These are phyloP conservation scores for Botryotinia convoluta DNA, from an alignment of 2,329 filamentous ascomycete genomes.

Conservation along the genomic window DNA sequence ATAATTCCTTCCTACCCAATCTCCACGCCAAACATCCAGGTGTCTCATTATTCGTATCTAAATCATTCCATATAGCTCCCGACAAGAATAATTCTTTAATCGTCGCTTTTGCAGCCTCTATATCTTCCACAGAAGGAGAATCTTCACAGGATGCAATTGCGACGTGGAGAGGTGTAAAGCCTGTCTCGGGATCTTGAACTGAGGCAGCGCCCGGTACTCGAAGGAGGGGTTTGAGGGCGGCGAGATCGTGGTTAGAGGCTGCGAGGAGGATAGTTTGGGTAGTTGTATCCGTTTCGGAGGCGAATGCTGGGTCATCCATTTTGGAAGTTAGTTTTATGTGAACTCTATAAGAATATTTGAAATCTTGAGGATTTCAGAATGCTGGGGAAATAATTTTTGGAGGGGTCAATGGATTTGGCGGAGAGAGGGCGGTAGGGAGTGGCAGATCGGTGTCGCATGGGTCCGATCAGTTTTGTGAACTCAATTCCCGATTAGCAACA, in stretches of 20 bases:
- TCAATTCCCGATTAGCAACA: not conserved
- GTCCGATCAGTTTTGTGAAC: not conserved
- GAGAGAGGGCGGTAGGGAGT: not conserved
- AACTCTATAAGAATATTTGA: not conserved
- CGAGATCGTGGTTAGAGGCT: constrained; percentile 56
- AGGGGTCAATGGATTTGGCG: constrained; percentile 8
- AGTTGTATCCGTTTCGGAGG: constrained; percentile 27
- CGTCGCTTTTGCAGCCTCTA: constrained; percentile 64
- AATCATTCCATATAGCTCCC: constrained; percentile 96
- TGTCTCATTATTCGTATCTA: constrained; percentile 83
- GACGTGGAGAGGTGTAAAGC: constrained; percentile 84
- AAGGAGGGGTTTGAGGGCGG: constrained; percentile 36
- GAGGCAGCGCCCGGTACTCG: constrained; percentile 55
- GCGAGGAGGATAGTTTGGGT: constrained; percentile 63
- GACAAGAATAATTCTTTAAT: constrained; percentile 76
- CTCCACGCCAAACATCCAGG: constrained; percentile 80
- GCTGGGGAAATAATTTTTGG: constrained; percentile 6
- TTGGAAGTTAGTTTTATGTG: not conserved
- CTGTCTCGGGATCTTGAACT: constrained; percentile 79
- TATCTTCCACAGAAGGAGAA: constrained; percentile 28
- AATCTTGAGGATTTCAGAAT: not conserved
- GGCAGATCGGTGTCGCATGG: not conserved
- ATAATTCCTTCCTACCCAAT: constrained; percentile 67
- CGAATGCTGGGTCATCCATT: constrained; percentile 37
- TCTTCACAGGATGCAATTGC: constrained; percentile 64